phyloP scores from a whole-genome alignment of 768 basidiomycete genomes.

The Pulveroboletus sp. region DNA sequence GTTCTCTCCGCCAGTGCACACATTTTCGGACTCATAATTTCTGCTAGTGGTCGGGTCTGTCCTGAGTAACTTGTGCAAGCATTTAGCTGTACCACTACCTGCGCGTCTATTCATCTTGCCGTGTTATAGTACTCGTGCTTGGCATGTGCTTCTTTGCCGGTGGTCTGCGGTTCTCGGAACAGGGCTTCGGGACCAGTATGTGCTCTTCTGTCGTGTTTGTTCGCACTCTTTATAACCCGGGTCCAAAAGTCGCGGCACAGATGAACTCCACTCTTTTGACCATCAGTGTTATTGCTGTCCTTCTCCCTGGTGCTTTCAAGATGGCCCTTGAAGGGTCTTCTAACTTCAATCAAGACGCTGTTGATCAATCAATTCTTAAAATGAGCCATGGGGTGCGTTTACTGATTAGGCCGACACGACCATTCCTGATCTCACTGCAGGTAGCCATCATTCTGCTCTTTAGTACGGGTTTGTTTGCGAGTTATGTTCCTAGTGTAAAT shows the following conservation, averaged over 20 bases:
- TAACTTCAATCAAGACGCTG: slow-evolving; percentile 14
- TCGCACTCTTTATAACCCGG: neutral
- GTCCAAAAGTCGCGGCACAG: slow-evolving; percentile 59
- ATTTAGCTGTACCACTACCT: neutral
- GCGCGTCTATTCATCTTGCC: neutral
- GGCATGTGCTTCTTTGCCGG: slow-evolving; percentile 86
- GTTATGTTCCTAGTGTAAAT: neutral
- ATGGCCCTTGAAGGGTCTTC: slow-evolving; percentile 41
- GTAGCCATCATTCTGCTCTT: slow-evolving; percentile 74
- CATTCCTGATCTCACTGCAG: slow-evolving; percentile 31
- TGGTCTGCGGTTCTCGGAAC: slow-evolving; percentile 70
- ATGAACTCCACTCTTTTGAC: slow-evolving; percentile 69
- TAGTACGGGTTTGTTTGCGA: slow-evolving; percentile 41
- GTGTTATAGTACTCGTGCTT: slow-evolving; percentile 63
- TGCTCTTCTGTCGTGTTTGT: neutral
- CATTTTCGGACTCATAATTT: neutral
- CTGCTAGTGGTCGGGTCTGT: slow-evolving; percentile 73
- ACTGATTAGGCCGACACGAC: neutral
- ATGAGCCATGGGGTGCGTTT: slow-evolving; percentile 72
- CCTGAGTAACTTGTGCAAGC: slow-evolving; percentile 65
- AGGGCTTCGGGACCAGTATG: slow-evolving; percentile 70
- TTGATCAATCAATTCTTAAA: slow-evolving; percentile 49
- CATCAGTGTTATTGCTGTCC: slow-evolving; percentile 73
- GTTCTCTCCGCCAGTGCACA: neutral
- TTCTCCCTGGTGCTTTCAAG: slow-evolving; percentile 74